Conservation (phyloP, 2,329 filamentous ascomycete genomes). For the Saccharata proteae region DNA sequence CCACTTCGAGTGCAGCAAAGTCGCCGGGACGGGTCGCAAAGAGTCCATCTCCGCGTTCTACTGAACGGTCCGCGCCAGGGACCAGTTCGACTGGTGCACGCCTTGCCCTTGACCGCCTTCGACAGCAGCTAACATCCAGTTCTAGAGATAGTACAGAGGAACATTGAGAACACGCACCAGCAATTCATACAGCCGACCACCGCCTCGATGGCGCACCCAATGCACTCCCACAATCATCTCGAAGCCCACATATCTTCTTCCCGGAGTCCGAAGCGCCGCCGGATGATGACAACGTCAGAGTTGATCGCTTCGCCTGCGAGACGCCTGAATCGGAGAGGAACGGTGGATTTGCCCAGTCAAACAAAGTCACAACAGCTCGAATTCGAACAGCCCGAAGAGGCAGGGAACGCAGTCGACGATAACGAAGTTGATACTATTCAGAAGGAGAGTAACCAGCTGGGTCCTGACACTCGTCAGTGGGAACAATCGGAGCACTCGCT, state of each 20-base stretch:
- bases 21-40: constrained; percentile 12
- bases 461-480: constrained; percentile 16
- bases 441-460: constrained; percentile 8
- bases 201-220: too few relatives aligned
- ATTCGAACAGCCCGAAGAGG: too few relatives aligned
- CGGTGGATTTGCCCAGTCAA: too few relatives aligned
- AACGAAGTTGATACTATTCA: not conserved
- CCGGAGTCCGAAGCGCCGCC: too few relatives aligned
- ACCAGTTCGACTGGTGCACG: constrained; percentile 22
- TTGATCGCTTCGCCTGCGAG: too few relatives aligned
- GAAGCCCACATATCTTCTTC: too few relatives aligned
- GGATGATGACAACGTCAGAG: too few relatives aligned
- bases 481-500: not conserved
- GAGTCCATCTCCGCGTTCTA: constrained; percentile 9
- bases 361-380: too few relatives aligned
- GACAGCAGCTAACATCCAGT: not conserved
- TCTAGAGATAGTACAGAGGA: not conserved
- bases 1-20: constrained; percentile 7
- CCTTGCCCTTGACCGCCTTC: not conserved
- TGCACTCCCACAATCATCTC: too few relatives aligned
- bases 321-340: too few relatives aligned
- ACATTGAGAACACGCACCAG: too few relatives aligned
- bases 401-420: not conserved
- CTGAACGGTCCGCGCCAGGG: constrained; percentile 8
- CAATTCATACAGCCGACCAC: too few relatives aligned